phyloP scores from a whole-genome alignment of 1,284 basidiomycete genomes.

The Ganoderma resinaceum region DNA sequence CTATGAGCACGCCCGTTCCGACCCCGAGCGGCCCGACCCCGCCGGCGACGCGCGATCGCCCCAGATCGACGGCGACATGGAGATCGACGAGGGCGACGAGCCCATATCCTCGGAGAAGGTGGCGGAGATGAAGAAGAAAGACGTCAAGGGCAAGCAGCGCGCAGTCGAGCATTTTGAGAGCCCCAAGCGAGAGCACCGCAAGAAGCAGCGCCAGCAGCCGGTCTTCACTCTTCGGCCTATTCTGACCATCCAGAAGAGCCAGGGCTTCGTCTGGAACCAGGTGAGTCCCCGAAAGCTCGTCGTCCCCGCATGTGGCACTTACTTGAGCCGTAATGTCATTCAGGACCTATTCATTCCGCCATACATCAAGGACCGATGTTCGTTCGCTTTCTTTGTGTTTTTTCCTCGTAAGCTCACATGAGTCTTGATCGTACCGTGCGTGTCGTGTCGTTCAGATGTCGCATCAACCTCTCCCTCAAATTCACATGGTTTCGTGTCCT shows the following conservation, averaged over 20 bases:
- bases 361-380: slow-evolving; percentile 87
- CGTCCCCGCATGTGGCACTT: slow-evolving; percentile 1
- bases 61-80: slow-evolving; percentile 61
- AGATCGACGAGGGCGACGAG: slow-evolving; percentile 55
- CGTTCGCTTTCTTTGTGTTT: slow-evolving; percentile 43
- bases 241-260: slow-evolving; percentile 81
- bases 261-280: slow-evolving; percentile 91
- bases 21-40: slow-evolving; percentile 39
- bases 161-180: slow-evolving; percentile 67
- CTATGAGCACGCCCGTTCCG: slow-evolving; percentile 48
- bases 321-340: slow-evolving; percentile 15
- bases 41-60: slow-evolving; percentile 44
- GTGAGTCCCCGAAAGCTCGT: slow-evolving; percentile 46
- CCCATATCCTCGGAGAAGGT: slow-evolving; percentile 45
- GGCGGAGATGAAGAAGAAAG: slow-evolving; percentile 57
- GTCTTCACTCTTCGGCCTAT: slow-evolving; percentile 75
- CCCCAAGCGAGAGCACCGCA: slow-evolving; percentile 58
- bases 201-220: slow-evolving; percentile 63
- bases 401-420: slow-evolving; percentile 30
- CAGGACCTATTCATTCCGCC: slow-evolving; percentile 85
- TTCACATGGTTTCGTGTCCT: slow-evolving; percentile 67
- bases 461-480: slow-evolving; percentile 83
- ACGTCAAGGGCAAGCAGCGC: slow-evolving; percentile 80
- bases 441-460: slow-evolving; percentile 57
- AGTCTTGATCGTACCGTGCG: slow-evolving; percentile 19